Evolutionary conservation across 1,284 basidiomycete genomes (phyloP).

Genomic region (Fomes fomentarius): DNA sequence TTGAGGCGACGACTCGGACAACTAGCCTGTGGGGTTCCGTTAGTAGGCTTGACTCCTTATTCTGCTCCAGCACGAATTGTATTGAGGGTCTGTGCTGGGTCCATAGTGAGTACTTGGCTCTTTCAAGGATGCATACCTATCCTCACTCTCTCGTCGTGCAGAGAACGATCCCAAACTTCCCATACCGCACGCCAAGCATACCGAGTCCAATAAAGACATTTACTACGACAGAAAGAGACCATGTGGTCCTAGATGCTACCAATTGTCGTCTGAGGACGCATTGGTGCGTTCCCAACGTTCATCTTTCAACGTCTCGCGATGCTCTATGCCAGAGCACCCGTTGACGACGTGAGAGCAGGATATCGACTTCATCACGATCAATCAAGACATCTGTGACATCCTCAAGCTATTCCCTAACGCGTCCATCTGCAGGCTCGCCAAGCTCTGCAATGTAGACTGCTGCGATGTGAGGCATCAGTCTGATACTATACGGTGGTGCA

Average conservation of each 20-base stretch:
- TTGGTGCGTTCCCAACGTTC: too few species aligned
- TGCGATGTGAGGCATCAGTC: slow-evolving; percentile 38
- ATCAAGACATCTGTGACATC: slow-evolving; percentile 10
- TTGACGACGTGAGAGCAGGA: neutral
- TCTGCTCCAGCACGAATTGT: slow-evolving; percentile 38
- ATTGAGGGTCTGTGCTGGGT: slow-evolving; percentile 20
- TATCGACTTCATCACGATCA: neutral
- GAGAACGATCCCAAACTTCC: neutral
- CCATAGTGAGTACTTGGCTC: slow-evolving; percentile 26
- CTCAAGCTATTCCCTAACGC: slow-evolving; percentile 37
- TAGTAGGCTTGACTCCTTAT: slow-evolving; percentile 20
- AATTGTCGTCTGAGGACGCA: neutral
- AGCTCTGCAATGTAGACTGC: slow-evolving; percentile 43
- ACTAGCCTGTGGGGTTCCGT: slow-evolving; percentile 1
- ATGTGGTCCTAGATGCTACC: slow-evolving; percentile 18
- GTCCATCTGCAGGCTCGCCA: slow-evolving; percentile 41
- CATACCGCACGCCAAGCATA: neutral
- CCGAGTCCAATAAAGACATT: neutral
- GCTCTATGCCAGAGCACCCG: too few species aligned
- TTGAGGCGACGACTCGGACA: neutral
- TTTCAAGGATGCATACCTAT: neutral
- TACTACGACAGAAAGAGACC: neutral
- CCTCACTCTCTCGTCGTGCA: neutral
- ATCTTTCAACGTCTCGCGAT: too few species aligned
- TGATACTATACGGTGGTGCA: slow-evolving; percentile 1